Evolutionary conservation across 2,329 filamentous ascomycete genomes (phyloP), one percentile per base, ranked within the genome.

Genomic region (Fusarium mangiferae): DNA sequence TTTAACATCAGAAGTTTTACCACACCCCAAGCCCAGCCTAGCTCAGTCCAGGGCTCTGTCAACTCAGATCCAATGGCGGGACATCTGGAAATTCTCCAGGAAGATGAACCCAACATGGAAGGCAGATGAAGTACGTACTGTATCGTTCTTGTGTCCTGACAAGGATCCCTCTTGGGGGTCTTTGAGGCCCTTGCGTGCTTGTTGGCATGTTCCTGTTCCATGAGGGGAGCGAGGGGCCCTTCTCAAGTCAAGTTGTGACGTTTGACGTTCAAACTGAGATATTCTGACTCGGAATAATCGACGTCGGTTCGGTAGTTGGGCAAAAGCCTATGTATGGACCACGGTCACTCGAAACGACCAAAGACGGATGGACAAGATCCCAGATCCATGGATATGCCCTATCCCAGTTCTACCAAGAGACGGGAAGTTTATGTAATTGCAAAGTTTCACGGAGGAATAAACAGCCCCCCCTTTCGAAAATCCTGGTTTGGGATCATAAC

Each of bases 361-460:
- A 42, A 9, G 51, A 35, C 24, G 33, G 36, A 33, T 24, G 51
- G 41, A 39, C 20, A 33, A 20, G 20, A 45, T 35, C 66, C 41
- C 55, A 58, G 41, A 57, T 38, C 49, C 49, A 45, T 63, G 49
- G 38, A 56, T 49, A 51, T 35, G 28, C 48, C 22, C 33, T 35
- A 51, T 41, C n/a, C 35, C 22, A 24, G 41, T 49, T 51, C 28
- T 44, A 55, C 44, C 46, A 62, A 68, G 45, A 62, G 56, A 54
- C 66, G 66, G 66, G 49, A 68, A 61, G 42, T 58, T 70, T 70
- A 65, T 65, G 67, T 70, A 70, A 65, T 68, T n/a, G 39, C 11
- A 26, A 57, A 70, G 39, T 46, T 69, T 64, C 45, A 42, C 35
- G 49, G 56, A 70, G 36, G 58, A 64, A 70, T 44, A 59, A 68